Evolutionary conservation across 306 rosid species (phyloP).

Genomic region (Rosa multiflora): DNA sequence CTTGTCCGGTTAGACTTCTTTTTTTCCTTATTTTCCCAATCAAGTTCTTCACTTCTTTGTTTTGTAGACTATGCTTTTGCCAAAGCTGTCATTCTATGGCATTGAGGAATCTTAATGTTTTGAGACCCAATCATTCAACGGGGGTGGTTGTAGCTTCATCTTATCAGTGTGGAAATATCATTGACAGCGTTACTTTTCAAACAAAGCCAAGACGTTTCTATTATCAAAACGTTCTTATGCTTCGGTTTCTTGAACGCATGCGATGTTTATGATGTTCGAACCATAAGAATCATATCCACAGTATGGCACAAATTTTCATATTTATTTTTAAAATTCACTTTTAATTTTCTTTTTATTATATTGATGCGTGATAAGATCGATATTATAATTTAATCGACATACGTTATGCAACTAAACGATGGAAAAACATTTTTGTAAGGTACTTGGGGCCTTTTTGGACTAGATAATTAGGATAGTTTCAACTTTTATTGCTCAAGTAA

Average conservation of each 20-base stretch:
- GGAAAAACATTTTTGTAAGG: background rate
- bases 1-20: background rate
- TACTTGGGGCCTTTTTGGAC: background rate
- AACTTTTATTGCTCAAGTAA: background rate
- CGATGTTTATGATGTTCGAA: too few species aligned
- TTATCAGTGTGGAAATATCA: background rate
- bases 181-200: background rate
- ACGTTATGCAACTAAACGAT: background rate
- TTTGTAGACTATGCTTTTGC: slow-evolving; percentile 14
- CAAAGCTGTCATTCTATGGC: slow-evolving; percentile 14
- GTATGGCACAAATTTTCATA: too few species aligned
- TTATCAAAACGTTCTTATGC: too few species aligned
- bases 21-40: slow-evolving; percentile 25
- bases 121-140: background rate
- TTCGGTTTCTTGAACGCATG: too few species aligned
- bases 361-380: too few species aligned
- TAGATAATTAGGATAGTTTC: background rate
- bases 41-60: background rate
- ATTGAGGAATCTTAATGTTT: slow-evolving; percentile 1
- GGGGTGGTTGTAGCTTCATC: background rate
- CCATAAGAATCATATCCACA: background rate
- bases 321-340: too few species aligned
- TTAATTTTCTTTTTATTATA: too few species aligned
- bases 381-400: background rate
- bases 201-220: background rate